These are phyloP conservation scores for Pythium aquatile DNA, from an alignment of 352 stramenopile genomes.

Conservation along the genomic window DNA sequence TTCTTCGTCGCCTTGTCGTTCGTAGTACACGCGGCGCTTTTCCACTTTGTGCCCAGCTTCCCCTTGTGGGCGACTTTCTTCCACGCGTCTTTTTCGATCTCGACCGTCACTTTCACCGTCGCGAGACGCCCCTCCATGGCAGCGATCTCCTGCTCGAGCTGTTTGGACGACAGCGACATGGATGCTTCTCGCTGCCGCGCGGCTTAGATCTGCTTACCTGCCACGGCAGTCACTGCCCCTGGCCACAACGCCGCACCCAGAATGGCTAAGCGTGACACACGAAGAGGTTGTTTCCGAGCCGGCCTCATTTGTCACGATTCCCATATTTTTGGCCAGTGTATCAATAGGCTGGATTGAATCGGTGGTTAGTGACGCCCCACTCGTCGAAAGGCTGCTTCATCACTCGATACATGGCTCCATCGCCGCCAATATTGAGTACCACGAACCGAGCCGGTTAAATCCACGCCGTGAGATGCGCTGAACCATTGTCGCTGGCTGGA, in stretches of 20 bases:
- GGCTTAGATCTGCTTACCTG: background rate
- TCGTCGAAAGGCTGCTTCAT: conserved; percentile 46
- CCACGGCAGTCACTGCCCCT: too few species aligned
- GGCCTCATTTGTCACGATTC: background rate
- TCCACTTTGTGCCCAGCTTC: conserved; percentile 65
- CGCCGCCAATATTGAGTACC: too few species aligned
- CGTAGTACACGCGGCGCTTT: conserved; percentile 30
- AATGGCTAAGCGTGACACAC: background rate
- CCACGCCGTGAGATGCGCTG: too few species aligned
- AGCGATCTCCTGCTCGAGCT: conserved; percentile 56
- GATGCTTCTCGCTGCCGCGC: background rate
- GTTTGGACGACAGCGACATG: conserved; percentile 43
- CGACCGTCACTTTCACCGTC: conserved; percentile 50
- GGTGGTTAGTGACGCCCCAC: background rate
- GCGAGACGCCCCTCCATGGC: conserved; percentile 63
- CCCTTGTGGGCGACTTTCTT: conserved; percentile 44
- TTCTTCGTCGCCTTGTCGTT: background rate
- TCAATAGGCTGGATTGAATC: background rate
- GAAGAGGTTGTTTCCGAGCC: background rate
- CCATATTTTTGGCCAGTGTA: conserved; percentile 1
- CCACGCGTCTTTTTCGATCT: conserved; percentile 55
- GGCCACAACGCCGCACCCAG: too few species aligned
- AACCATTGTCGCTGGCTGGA: too few species aligned
- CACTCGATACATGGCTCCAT: conserved; percentile 54
- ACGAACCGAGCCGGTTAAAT: too few species aligned